Percentiles rank a stretch among this genome's conserved stretches.
Conservation (phyloP, 495 filamentous ascomycete genomes). For the Aspergillus campestris region DNA sequence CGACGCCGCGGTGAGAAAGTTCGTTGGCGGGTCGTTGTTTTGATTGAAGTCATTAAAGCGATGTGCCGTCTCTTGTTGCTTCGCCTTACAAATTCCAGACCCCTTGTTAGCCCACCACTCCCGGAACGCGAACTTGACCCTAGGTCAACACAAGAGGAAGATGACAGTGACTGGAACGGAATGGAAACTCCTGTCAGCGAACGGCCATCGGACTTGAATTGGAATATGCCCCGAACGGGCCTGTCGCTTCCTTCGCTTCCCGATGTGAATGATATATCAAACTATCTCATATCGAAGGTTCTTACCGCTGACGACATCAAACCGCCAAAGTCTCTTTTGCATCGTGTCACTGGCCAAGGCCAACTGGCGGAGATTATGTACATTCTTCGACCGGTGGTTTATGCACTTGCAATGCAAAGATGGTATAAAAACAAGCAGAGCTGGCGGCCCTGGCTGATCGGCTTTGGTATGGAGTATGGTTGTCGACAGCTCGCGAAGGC, state of each 20-base stretch:
- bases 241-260: constrained; percentile 75
- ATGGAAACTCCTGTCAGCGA: constrained; percentile 42
- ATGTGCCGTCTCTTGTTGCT: constrained; percentile 75
- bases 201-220: constrained; percentile 44
- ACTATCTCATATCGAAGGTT: constrained; percentile 83
- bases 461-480: constrained; percentile 77
- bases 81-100: constrained; percentile 72
- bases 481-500: constrained; percentile 74
- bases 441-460: constrained; percentile 90
- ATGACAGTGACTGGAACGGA: constrained; percentile 38
- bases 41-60: constrained; percentile 82
- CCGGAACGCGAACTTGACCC: constrained; percentile 76
- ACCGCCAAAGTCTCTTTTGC: constrained; percentile 71
- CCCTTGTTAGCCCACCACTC: constrained; percentile 74
- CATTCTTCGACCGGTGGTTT: constrained; percentile 80
- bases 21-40: constrained; percentile 82
- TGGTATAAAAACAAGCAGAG: constrained; percentile 49
- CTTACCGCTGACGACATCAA: constrained; percentile 96
- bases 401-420: constrained; percentile 75
- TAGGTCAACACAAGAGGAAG: constrained; percentile 47
- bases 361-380: constrained; percentile 82
- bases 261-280: constrained; percentile 66
- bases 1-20: constrained; percentile 75
- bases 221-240: constrained; percentile 94
- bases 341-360: constrained; percentile 57